Conservation (phyloP, 2,329 filamentous ascomycete genomes). For the Fusarium incarnatum region DNA sequence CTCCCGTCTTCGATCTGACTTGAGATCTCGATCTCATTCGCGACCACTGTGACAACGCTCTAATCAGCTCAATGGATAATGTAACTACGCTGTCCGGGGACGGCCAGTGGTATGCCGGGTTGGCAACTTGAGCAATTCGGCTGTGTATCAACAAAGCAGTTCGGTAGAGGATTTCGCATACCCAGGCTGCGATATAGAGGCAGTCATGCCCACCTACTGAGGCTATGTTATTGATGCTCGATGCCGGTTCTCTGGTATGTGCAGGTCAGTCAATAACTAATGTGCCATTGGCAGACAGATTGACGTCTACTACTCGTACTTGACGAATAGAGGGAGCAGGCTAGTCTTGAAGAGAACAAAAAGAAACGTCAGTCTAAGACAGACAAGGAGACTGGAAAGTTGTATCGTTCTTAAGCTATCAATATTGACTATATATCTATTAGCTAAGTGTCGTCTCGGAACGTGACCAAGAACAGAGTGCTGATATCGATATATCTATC, state of each 20-base stretch:
- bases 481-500: background rate
- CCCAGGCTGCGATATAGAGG: background rate
- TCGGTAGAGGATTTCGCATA: background rate
- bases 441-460: background rate
- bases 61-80: background rate
- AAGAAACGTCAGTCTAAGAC: background rate
- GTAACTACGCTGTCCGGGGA: background rate
- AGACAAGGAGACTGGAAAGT: background rate
- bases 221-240: background rate
- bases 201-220: background rate
- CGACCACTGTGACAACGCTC: background rate
- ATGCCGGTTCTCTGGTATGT: background rate
- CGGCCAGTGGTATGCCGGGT: background rate
- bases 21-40: background rate
- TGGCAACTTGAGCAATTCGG: background rate
- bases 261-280: background rate
- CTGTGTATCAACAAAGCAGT: background rate
- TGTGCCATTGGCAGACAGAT: background rate
- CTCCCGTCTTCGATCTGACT: background rate
- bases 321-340: background rate
- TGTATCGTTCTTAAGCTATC: background rate
- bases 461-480: background rate
- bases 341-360: background rate
- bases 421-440: no score
- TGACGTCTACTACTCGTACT: background rate